Base-by-base conservation (phyloP, 345 rosid species). In the Raphanus sativus region DNA sequence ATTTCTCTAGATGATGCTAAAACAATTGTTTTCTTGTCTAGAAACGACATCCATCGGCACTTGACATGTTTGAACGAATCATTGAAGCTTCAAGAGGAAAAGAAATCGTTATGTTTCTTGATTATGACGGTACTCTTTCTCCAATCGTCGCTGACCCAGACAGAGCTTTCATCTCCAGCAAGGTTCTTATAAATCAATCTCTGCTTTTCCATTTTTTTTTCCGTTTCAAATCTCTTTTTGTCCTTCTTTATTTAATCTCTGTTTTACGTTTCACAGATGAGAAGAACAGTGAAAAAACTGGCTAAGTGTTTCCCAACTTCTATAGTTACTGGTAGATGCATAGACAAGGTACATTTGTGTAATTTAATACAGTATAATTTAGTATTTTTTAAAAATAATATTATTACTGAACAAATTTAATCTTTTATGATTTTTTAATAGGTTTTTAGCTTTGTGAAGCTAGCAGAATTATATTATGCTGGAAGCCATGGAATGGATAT, bases 401-500 rank as follows among this genome's bases (percentile, higher is more conserved):
- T n/a, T 42, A 25, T 29, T 24, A 11, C 21, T 25, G 32, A 59
- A 25, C 8, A 1, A 16, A 16, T 59, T 15, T 58, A 65, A 24
- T 25, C 2, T 48, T 0, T 7, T 16, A 1, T 62, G 25, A 7
- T 26, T 3, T 36, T 60, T 33, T 36, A 75, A 24, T 56, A 94
- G 98, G 97, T 96, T 13, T 91, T 87, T 77, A 84, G 89, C 13
- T 93, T 96, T 81, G 98, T 96, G 54, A 87, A 85, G 67, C 30
- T 96, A 77, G 88, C 91, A 12, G 99, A 86, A 80, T 72, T 93
- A 55, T 96, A 96, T 84, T 96, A 96, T 62, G 98, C 99, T 4
- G 99, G 99, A 10, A 96, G 99, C 82, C 99, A 96, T 81, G 99
- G 99, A 25, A 96, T 96, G 99, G 99, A 96, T 93, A 96, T 96